A percentile compares a stretch with the other conserved stretches of the same genome.
These are phyloP conservation scores for Cydonia oblonga DNA, from an alignment of 331 rosid species.

Conservation along the genomic window DNA sequence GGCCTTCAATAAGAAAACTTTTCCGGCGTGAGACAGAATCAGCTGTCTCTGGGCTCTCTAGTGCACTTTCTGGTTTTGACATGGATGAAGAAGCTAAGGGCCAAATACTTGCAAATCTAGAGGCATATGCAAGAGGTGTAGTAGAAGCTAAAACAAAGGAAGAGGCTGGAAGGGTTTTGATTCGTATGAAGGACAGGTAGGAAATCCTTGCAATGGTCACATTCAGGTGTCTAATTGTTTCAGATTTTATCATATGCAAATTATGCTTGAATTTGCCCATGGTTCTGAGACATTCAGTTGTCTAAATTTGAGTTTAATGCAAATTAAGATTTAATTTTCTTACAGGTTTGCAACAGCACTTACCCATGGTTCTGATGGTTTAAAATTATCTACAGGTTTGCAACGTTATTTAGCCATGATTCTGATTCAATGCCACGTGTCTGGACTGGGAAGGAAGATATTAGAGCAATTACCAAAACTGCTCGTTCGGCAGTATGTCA, in stretches of 20 bases:
- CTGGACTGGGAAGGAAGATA: conserved; percentile 95
- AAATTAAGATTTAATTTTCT: no score
- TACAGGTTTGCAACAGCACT: conserved; percentile 50
- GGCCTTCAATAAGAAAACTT: conserved; percentile 80
- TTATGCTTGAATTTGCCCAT: conserved; percentile 23
- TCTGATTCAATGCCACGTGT: conserved; percentile 94
- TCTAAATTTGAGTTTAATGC: no score
- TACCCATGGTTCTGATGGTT: conserved; percentile 54
- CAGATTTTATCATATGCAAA: conserved; percentile 6
- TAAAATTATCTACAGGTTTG: conserved; percentile 53
- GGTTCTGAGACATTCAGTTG: no score
- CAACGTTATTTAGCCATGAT: conserved; percentile 84
- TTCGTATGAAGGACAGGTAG: conserved; percentile 92
- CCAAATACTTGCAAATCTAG: conserved; percentile 36
- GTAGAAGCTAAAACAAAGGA: conserved; percentile 88
- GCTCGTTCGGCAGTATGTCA: conserved; percentile 80
- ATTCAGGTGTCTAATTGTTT: background rate
- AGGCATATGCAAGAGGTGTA: conserved; percentile 57
- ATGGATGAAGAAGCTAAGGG: conserved; percentile 52
- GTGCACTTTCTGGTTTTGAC: conserved; percentile 65
- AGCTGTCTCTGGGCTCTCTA: conserved; percentile 57
- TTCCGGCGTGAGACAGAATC: conserved; percentile 61
- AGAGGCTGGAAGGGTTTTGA: conserved; percentile 92
- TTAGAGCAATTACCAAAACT: conserved; percentile 79
- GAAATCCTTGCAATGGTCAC: conserved; percentile 12